These are phyloP conservation scores for Starmerella powellii DNA, from an alignment of 805 yeast genomes.

Conservation along the genomic window DNA sequence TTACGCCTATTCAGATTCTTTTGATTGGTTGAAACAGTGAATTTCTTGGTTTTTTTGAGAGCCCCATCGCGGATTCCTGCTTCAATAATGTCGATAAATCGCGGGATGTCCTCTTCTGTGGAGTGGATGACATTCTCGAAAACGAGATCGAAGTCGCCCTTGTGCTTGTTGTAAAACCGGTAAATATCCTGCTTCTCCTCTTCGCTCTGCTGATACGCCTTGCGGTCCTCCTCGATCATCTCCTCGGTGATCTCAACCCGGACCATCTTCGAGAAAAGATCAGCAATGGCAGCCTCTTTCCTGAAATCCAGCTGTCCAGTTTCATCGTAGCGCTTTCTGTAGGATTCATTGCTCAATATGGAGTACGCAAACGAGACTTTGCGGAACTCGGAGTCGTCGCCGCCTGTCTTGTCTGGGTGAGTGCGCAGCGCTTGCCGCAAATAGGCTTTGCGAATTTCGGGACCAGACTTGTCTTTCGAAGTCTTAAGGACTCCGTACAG, in stretches of 20 bases:
- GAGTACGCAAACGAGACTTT: conserved; percentile 64
- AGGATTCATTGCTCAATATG: conserved; percentile 46
- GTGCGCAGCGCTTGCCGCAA: conserved; percentile 48
- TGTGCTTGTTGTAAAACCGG: conserved; percentile 41
- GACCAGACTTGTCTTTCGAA: conserved; percentile 24
- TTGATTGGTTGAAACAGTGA: conserved; percentile 38
- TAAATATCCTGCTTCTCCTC: conserved; percentile 45
- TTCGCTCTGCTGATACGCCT: conserved; percentile 42
- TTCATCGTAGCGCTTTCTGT: conserved; percentile 49
- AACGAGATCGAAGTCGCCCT: conserved; percentile 57
- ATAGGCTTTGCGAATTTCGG: conserved; percentile 55
- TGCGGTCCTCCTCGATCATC: conserved; percentile 54
- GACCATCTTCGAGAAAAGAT: conserved; percentile 29
- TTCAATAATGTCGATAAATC: conserved; percentile 45
- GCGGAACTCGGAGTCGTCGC: conserved; percentile 41
- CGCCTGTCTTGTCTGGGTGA: conserved; percentile 58
- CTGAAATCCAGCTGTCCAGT: conserved; percentile 49
- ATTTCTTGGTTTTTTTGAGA: conserved; percentile 34
- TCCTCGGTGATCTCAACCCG: conserved; percentile 31
- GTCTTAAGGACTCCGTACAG: conserved; percentile 26
- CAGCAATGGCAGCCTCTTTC: conserved; percentile 29
- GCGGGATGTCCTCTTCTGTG: conserved; percentile 49
- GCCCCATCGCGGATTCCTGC: conserved; percentile 34
- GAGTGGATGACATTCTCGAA: conserved; percentile 72
- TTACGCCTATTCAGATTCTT: conserved; percentile 38